phyloP scores from a whole-genome alignment of 441 rosid species.

The Kokia cookei region DNA sequence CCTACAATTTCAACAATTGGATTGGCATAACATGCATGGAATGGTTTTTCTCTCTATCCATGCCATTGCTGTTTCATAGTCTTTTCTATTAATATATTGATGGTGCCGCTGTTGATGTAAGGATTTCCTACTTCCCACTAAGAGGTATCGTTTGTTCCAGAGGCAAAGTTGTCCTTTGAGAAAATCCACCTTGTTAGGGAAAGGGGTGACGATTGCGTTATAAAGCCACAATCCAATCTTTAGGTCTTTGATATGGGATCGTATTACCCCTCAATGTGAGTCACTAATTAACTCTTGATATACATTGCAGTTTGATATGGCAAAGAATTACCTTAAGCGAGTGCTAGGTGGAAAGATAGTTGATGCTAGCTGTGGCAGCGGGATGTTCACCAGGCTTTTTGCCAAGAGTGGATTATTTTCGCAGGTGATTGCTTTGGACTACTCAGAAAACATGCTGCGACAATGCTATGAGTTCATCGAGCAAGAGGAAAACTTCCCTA shows the following conservation, averaged over 20 bases:
- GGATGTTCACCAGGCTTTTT: constrained; percentile 71
- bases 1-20: not conserved
- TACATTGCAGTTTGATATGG: constrained; percentile 64
- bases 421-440: constrained; percentile 69
- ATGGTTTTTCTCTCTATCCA: not conserved
- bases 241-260: not conserved
- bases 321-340: constrained; percentile 63
- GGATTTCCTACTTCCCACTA: not conserved
- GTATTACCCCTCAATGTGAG: not conserved
- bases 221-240: not conserved
- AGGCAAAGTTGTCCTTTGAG: not conserved
- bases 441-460: constrained; percentile 77
- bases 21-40: not conserved
- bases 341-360: constrained; percentile 73
- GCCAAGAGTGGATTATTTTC: constrained; percentile 73
- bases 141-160: not conserved
- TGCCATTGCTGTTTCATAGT: not conserved
- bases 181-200: not conserved
- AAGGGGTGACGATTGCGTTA: not conserved
- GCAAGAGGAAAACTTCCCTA: constrained; percentile 57
- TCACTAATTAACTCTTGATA: constrained; percentile 8
- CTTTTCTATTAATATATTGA: not conserved
- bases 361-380: constrained; percentile 93
- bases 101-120: not conserved
- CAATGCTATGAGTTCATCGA: constrained; percentile 64